Evolutionary conservation across 768 basidiomycete species (phyloP), one percentile per base, ranked within the genome.

Genomic region (Porphyrellus cyaneotinctus): DNA sequence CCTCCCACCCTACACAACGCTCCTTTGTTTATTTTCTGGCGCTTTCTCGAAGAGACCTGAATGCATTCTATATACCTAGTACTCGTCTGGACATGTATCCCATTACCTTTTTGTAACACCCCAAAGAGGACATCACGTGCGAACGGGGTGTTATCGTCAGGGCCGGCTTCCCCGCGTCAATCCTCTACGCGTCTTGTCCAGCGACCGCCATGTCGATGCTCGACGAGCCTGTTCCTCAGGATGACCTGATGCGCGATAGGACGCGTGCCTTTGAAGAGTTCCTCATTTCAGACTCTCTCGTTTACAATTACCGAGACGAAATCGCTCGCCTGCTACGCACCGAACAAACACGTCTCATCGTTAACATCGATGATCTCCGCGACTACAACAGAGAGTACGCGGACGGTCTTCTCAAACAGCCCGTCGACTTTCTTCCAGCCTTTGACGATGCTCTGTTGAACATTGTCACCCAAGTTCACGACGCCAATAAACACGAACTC

Each of bases 341-440:
- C 18, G 87, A 89, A 63, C 84, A 87, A 65, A 86, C 90, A 64
- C 84, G 97, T 69, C 85, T 98, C 63, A 84, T 95, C 62, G 83
- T 99, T 69, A 98, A 97, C 70, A 80, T 98, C 61, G 95, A 98
- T 70, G 93, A 98, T 73, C 74, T 98, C 63, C 87, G 95, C 73
- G 91, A 92, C 71, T 91, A 91, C 70, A 83, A 90, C 68, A 84
- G 94, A 65, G 85, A 91, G 56, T 88, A 84, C 51, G 86, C 91
- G 6, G 87, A 93, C 61, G 92, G 94, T 0, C 77, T 98, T 23
- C 78, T 99, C 49, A 91, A 91, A 67, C 82, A 91, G 33, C 97
- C 97, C 1, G 80, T 83, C 10, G 87, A 90, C 23, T 95, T 81
- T 66, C 78, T 95, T 18, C 88, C 91, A 18, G 94, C 95, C 4